Evolutionary conservation across 2,329 filamentous ascomycete species (phyloP), one percentile per base, ranked within the genome.

Genomic region (Alternaria brassicae): DNA sequence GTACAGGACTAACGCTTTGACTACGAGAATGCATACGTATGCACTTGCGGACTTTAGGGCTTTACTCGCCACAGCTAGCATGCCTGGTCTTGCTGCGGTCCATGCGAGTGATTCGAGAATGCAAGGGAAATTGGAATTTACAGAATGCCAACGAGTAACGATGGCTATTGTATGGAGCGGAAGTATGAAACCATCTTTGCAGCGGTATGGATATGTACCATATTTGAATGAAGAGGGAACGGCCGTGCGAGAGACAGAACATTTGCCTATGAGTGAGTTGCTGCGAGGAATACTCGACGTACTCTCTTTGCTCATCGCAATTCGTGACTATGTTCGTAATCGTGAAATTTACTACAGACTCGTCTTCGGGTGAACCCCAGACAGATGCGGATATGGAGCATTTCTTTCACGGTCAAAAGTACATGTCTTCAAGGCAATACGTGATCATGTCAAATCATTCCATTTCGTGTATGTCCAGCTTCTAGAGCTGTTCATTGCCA

Each of bases 401-500:
- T 39, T 2, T 39, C 9, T 36, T 13, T 36, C 44, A 48, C 13
- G 28, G 19, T 36, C 2, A 7, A 48, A n/a, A 4, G 19, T 13
- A 48, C 30, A 36, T 25, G 5, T 40, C 19, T 34, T 13, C 44
- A 36, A 25, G 15, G 7, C 19, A 34, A 25, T 10, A 13, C 8
- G 19, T 23, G 6, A 13, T 48, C 28, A 45, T 45, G 62, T 63
- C 59, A 60, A 64, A 70, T 67, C 57, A 58, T 66, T 71, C 28
- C 62, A 69, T 72, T 71, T 61, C 62, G 58, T 47, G 42, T 48
- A 44, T 63, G 57, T 37, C 57, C 65, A 67, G 63, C 62, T 69
- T 27, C 56, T 59, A 55, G 51, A 68, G 67, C 63, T 72, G 67
- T 59, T 67, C 65, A 64, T 66, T 62, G 69, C 70, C 70, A 72